Percentiles rank a stretch among this genome's conserved stretches.
phyloP scores from a whole-genome alignment of 1,284 basidiomycete genomes.

The Leccinum holopus region DNA sequence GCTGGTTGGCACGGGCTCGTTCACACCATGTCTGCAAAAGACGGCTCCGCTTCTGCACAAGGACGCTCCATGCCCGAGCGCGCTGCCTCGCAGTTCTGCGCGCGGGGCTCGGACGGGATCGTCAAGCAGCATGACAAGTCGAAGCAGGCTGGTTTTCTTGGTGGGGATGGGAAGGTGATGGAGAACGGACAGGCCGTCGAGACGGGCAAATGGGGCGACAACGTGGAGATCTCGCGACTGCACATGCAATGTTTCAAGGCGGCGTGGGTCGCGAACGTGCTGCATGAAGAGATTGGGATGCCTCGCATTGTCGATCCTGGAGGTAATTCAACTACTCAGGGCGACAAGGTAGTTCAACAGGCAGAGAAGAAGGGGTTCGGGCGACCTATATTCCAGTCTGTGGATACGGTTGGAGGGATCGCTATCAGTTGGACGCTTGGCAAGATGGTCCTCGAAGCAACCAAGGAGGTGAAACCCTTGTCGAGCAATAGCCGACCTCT shows the following conservation, averaged over 20 bases:
- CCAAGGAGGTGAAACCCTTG: slow-evolving; percentile 69
- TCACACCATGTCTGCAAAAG: slow-evolving; percentile 76
- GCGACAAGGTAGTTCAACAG: slow-evolving; percentile 67
- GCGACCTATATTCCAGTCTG: slow-evolving; percentile 81
- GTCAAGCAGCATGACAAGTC: slow-evolving; percentile 64
- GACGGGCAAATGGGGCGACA: slow-evolving; percentile 66
- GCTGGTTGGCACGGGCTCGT: slow-evolving; percentile 89
- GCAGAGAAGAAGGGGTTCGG: slow-evolving; percentile 81
- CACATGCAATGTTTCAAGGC: slow-evolving; percentile 99
- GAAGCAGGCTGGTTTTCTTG: slow-evolving; percentile 45
- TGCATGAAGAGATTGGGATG: slow-evolving; percentile 96
- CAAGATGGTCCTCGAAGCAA: slow-evolving; percentile 97
- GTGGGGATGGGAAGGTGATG: slow-evolving; percentile 57
- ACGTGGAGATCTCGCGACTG: slow-evolving; percentile 80
- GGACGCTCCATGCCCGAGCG: slow-evolving; percentile 80
- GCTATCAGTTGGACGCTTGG: slow-evolving; percentile 98
- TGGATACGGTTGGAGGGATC: slow-evolving; percentile 89
- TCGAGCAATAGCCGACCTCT: slow-evolving; percentile 52
- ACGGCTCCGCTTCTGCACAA: slow-evolving; percentile 86
- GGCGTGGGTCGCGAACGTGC: slow-evolving; percentile 95
- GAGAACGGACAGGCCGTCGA: slow-evolving; percentile 58
- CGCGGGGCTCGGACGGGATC: slow-evolving; percentile 77
- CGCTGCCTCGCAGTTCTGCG: slow-evolving; percentile 86
- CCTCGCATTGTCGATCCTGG: slow-evolving; percentile 87
- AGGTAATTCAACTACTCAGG: slow-evolving; percentile 65